Evolutionary conservation across 345 rosid genomes (phyloP), one percentile per base, ranked within the genome.

Genomic region (Odontarrhena argentea): DNA sequence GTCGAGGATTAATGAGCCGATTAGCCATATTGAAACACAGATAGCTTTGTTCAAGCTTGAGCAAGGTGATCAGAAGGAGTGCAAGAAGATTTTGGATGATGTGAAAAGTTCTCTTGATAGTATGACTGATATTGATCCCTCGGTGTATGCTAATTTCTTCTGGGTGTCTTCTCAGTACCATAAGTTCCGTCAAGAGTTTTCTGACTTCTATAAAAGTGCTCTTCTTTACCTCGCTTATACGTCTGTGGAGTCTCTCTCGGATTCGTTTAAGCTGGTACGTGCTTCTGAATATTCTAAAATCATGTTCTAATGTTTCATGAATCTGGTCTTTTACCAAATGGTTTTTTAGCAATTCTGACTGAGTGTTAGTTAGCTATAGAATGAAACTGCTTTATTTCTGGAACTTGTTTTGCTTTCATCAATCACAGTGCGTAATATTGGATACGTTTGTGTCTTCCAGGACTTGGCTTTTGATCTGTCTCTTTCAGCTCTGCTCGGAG

Each of bases 111-210:
- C 85, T 13, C 80, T 88, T 14, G 96, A 88, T 81, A 86, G 91
- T 60, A 91, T 94, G 99, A 94, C 96, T 8, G 99, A 94, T 62
- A 94, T 94, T 28, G 99, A 94, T 82, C 99, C 99, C 5, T 86
- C 99, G 12, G 99, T 94, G 2, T 82, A 94, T 73, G 92, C 97
- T 32, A 91, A 79, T 83, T 88, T 82, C 65, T 88, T 79, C 73
- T 94, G 99, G 97, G 90, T 94, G 61, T 84, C 99, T 36, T 91
- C 92, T 55, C 96, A 91, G 71, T 91, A 77, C 64, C 68, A 63
- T 45, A 76, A 76, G 8, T 60, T 18, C 26, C 76, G 76, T 40
- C 76, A 76, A 34, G 79, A 76, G 15, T 76, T 76, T 38, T 70
- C 79, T 14, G 76, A 76, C 36, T 76, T 76, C 67, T 76, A 76